Conservation (phyloP, 106 monocot species). For the Dactylorhiza incarnata region DNA sequence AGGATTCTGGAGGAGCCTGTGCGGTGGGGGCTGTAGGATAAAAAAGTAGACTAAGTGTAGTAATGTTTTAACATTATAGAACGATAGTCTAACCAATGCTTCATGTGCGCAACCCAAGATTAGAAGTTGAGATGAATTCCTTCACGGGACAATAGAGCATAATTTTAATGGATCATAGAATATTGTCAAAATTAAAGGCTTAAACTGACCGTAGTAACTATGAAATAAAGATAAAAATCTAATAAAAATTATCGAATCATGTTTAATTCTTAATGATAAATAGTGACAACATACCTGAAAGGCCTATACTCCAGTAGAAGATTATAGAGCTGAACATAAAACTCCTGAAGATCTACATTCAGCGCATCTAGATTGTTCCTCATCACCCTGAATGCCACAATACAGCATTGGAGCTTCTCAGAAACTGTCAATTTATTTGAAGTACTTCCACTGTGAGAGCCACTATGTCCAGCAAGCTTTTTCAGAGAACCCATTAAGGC, state of each 20-base stretch:
- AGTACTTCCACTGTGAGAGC: conserved; percentile 14
- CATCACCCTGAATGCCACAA: conserved; percentile 90
- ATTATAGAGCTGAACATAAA: conserved; percentile 85
- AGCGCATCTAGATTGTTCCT: conserved; percentile 92
- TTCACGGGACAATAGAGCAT: background rate
- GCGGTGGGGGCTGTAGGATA: too few species aligned
- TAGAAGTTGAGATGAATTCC: background rate
- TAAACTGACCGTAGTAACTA: background rate
- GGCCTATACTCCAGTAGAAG: conserved; percentile 86
- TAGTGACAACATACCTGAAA: conserved; percentile 41
- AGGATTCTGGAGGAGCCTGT: too few species aligned
- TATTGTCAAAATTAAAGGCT: background rate
- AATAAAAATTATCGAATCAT: background rate
- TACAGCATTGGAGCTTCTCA: conserved; percentile 91
- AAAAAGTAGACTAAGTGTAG: background rate
- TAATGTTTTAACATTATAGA: background rate
- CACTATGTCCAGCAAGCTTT: conserved; percentile 59
- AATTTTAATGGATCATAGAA: background rate
- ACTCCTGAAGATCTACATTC: conserved; percentile 92
- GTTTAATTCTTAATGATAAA: background rate
- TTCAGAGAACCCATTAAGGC: conserved; percentile 74
- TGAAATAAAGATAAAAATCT: background rate
- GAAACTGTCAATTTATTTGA: conserved; percentile 52
- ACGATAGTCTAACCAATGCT: background rate
- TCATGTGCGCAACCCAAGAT: background rate